Evolutionary conservation across 208 protist species (phyloP), one percentile per base, ranked within the genome.

Genomic region (Endotrypanum monterogeii): DNA sequence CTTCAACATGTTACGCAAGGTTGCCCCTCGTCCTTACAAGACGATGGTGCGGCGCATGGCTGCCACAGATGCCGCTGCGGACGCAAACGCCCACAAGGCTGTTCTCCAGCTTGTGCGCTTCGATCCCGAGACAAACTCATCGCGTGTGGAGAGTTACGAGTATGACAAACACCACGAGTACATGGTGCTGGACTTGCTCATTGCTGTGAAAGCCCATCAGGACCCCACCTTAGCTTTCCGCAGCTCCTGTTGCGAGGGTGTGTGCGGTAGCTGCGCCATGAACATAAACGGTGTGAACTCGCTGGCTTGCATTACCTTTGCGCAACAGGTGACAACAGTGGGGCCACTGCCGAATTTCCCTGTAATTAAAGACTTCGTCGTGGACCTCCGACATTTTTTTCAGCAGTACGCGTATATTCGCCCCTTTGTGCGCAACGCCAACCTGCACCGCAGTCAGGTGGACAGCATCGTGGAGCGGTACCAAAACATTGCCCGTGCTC

Each of bases 261-360:
- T 98, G 54, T 98, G 94, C 72, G 94, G 94, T n/a, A 96, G 91
- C 83, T 98, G 94, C 63, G 94, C 94, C n/a, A 98, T 98, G 94
- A 98, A 95, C 78, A 97, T 98, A 75, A 98, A 98, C 80, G 94
- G 94, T 30, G 90, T 96, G 78, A 98, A 98, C 89, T 94, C 91
- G 51, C 88, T 98, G 25, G 94, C 94, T 37, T 98, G 94, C 78
- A 93, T 97, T 52, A 97, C 91, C 1, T 95, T 95, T 46, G 92
- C 90, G 16, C 82, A 92, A 69, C 70, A 97, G 18, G 80, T 92
- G 44, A 97, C 94, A 20, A 96, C 89, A 23, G 83, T 98, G 6
- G 90, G 84, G 3, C 94, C 94, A 35, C 83, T 98, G 65, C 92
- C 94, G 0, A 96, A 98, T 83, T 96, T 98, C 73, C 93, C 94